phyloP scores from a whole-genome alignment of 306 rosid genomes.

The Senna tora region DNA sequence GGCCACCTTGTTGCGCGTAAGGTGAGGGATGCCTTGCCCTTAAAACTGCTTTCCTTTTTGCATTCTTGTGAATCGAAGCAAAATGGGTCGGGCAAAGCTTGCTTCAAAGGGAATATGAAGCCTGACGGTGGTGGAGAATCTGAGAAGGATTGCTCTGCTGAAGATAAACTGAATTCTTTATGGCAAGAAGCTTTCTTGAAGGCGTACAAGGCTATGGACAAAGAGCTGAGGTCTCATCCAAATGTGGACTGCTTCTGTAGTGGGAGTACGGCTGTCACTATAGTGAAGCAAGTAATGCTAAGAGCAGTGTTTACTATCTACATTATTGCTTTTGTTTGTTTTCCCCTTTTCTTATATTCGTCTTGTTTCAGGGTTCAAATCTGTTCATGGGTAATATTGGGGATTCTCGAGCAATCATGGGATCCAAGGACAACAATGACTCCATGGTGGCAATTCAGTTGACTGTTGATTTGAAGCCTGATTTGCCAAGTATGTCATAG shows the following conservation, averaged over 20 bases:
- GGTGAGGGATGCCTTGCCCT: slow-evolving; percentile 84
- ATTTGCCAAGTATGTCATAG: slow-evolving; percentile 75
- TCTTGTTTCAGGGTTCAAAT: slow-evolving; percentile 71
- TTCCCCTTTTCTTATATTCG: slow-evolving; percentile 36
- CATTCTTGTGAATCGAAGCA: slow-evolving; percentile 62
- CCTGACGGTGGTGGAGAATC: slow-evolving; percentile 55
- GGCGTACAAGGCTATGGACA: slow-evolving; percentile 91
- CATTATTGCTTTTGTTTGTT: slow-evolving; percentile 25
- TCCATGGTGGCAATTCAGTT: slow-evolving; percentile 78
- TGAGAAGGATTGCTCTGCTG: slow-evolving; percentile 64
- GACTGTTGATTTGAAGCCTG: slow-evolving; percentile 93
- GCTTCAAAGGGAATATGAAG: slow-evolving; percentile 57
- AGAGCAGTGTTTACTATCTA: slow-evolving; percentile 5
- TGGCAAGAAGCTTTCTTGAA: slow-evolving; percentile 94
- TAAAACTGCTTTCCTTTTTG: slow-evolving; percentile 74
- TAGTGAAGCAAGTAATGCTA: slow-evolving; percentile 81
- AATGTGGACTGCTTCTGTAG: slow-evolving; percentile 95
- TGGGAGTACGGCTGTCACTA: slow-evolving; percentile 89
- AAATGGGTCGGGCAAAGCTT: slow-evolving; percentile 54
- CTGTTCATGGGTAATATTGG: slow-evolving; percentile 86
- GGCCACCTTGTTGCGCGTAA: slow-evolving; percentile 95
- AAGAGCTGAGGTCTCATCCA: slow-evolving; percentile 89
- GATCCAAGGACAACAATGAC: slow-evolving; percentile 69
- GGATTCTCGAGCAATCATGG: slow-evolving; percentile 95
- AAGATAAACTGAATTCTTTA: slow-evolving; percentile 55